Evolutionary conservation across 108 stramenopile genomes (phyloP).

Genomic region (Skeletonema marinoi): DNA sequence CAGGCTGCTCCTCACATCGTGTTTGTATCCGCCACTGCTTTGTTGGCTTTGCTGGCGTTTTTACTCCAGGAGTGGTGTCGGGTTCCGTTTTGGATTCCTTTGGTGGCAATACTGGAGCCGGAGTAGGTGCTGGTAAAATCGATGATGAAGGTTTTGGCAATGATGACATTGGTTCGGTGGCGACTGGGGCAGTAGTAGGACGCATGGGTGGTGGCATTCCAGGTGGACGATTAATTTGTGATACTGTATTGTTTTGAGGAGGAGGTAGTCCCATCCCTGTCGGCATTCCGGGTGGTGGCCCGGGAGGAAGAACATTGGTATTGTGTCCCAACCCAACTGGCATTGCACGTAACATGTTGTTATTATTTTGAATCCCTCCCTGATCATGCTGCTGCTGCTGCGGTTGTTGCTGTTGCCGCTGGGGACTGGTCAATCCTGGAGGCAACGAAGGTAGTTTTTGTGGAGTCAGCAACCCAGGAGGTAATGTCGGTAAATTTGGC

Average conservation of each 20-base stretch:
- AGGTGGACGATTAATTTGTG: slow-evolving; percentile 4
- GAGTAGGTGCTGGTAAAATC: slow-evolving; percentile 37
- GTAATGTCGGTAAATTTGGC: background rate
- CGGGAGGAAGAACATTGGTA: background rate
- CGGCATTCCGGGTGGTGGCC: slow-evolving; percentile 9
- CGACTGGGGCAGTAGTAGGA: background rate
- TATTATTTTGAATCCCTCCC: background rate
- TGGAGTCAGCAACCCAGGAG: background rate
- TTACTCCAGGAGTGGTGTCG: background rate
- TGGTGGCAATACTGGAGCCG: background rate
- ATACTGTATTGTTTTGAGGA: slow-evolving; percentile 4
- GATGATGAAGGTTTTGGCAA: slow-evolving; percentile 12
- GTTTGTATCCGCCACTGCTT: slow-evolving; percentile 30
- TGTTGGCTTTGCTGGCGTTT: slow-evolving; percentile 32
- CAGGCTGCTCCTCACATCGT: slow-evolving; percentile 77
- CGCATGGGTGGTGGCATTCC: slow-evolving; percentile 15
- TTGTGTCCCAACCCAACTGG: background rate
- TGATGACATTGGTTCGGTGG: slow-evolving; percentile 6
- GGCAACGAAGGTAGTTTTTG: background rate
- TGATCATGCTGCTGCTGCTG: background rate
- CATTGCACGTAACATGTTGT: background rate
- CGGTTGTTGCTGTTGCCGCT: background rate
- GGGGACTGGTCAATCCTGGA: background rate
- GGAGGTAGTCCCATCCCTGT: slow-evolving; percentile 6
- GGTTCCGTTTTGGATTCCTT: slow-evolving; percentile 16